These are phyloP conservation scores for Scleroderma bovista DNA, from an alignment of 768 basidiomycete species.

Conservation along the genomic window DNA sequence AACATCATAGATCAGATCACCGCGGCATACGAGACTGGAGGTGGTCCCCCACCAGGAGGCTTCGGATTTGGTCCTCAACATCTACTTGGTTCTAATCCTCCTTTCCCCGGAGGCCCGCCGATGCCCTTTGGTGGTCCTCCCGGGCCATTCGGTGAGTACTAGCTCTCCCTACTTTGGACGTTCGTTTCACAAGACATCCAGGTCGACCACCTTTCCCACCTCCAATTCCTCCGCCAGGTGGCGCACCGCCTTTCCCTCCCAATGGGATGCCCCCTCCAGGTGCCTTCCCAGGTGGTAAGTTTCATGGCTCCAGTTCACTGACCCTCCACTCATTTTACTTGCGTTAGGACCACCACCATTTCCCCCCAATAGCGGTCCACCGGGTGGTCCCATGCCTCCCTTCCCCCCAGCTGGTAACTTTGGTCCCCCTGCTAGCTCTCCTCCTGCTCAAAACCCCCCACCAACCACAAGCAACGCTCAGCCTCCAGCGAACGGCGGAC, in stretches of 20 bases:
- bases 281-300: conserved; percentile 45
- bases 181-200: conserved; percentile 20
- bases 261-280: conserved; percentile 44
- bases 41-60: conserved; percentile 82
- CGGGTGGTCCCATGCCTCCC: conserved; percentile 25
- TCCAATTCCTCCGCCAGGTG: conserved; percentile 45
- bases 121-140: conserved; percentile 39
- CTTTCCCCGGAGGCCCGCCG: conserved; percentile 15
- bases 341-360: conserved; percentile 42
- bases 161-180: background rate
- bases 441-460: conserved; percentile 39
- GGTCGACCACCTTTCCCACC: conserved; percentile 71
- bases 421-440: conserved; percentile 37
- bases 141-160: conserved; percentile 13
- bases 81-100: conserved; percentile 48
- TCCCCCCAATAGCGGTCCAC: conserved; percentile 35
- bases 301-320: background rate
- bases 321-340: background rate
- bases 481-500: conserved; percentile 37
- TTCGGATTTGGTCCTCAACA: conserved; percentile 85
- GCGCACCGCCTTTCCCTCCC: conserved; percentile 73
- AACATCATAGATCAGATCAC: conserved; percentile 98
- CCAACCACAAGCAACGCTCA: conserved; percentile 25
- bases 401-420: conserved; percentile 29
- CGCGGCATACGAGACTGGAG: conserved; percentile 81